These are phyloP conservation scores for Lasiodiplodia sp. DNA, from an alignment of 2,329 filamentous ascomycete species.

Conservation along the genomic window DNA sequence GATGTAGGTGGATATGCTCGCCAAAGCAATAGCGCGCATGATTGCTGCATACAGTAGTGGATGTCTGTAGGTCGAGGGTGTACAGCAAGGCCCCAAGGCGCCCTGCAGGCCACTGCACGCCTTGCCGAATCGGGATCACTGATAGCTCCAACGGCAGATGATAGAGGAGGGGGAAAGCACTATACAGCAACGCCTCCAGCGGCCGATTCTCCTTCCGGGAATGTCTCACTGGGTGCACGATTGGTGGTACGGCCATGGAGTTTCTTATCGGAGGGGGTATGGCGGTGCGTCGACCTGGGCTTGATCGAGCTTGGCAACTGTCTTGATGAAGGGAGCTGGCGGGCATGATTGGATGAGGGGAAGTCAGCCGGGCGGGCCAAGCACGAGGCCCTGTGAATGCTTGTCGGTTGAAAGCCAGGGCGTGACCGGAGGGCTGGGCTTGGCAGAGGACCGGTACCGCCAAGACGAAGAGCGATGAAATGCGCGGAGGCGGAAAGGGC, in stretches of 20 bases:
- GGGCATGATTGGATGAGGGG: conserved; percentile 21
- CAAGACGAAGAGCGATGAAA: conserved; percentile 4
- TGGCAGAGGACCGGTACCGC: conserved; percentile 9
- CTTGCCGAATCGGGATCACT: background rate
- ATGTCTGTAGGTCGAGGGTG: conserved; percentile 11
- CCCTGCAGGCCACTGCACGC: conserved; percentile 5
- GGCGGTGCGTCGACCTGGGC: conserved; percentile 8
- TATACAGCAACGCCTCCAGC: background rate
- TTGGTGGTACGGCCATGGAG: background rate
- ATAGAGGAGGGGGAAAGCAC: background rate
- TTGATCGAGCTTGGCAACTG: conserved; percentile 10
- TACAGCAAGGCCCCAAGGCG: conserved; percentile 16
- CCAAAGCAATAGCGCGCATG: conserved; percentile 15
- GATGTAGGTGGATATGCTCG: conserved; percentile 14
- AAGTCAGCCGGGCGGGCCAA: conserved; percentile 22
- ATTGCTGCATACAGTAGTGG: conserved; percentile 13
- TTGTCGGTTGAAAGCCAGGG: background rate
- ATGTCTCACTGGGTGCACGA: background rate
- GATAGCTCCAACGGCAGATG: background rate
- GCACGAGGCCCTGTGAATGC: conserved; percentile 15
- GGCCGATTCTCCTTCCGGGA: background rate
- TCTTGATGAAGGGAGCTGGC: background rate
- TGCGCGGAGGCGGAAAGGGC: conserved; percentile 20
- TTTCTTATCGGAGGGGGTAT: conserved; percentile 9
- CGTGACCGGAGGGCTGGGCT: conserved; percentile 9